Percentiles rank a stretch among this genome's conserved stretches.
phyloP scores from a whole-genome alignment of 176 grass and related monocot genomes.

The Carex kokanica region DNA sequence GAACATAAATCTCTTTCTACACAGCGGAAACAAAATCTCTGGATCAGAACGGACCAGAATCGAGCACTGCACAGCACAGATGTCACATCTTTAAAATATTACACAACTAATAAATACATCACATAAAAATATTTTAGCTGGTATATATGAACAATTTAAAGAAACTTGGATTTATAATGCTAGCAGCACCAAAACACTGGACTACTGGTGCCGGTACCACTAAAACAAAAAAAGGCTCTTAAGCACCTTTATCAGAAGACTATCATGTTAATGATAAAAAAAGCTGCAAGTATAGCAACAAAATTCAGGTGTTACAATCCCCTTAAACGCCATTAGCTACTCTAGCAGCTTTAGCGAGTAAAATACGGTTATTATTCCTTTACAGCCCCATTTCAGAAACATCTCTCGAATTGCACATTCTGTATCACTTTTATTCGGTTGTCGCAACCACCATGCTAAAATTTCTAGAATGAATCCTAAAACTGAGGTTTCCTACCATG shows the following conservation, averaged over 20 bases:
- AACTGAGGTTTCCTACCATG: slow-evolving; percentile 71
- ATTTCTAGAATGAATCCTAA: slow-evolving; percentile 29
- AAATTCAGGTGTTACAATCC: background rate
- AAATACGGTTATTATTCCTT: background rate
- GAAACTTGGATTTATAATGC: background rate
- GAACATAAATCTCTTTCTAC: background rate
- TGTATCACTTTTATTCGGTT: background rate
- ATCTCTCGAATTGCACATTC: background rate
- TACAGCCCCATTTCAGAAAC: background rate
- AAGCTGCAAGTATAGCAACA: background rate
- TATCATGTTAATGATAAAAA: background rate
- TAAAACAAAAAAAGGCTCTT: too few relatives aligned
- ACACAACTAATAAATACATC: background rate
- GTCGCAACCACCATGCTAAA: background rate
- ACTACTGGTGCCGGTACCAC: too few relatives aligned
- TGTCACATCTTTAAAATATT: background rate
- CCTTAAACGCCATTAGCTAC: background rate
- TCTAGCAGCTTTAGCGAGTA: background rate
- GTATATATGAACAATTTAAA: background rate
- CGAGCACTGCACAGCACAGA: background rate
- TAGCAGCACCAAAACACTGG: background rate
- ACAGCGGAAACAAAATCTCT: background rate
- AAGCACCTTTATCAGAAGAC: too few relatives aligned
- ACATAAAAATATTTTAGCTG: background rate
- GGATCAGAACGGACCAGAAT: background rate